phyloP scores from a whole-genome alignment of 495 filamentous ascomycete genomes.

The Aspergillus incahuasiensis region DNA sequence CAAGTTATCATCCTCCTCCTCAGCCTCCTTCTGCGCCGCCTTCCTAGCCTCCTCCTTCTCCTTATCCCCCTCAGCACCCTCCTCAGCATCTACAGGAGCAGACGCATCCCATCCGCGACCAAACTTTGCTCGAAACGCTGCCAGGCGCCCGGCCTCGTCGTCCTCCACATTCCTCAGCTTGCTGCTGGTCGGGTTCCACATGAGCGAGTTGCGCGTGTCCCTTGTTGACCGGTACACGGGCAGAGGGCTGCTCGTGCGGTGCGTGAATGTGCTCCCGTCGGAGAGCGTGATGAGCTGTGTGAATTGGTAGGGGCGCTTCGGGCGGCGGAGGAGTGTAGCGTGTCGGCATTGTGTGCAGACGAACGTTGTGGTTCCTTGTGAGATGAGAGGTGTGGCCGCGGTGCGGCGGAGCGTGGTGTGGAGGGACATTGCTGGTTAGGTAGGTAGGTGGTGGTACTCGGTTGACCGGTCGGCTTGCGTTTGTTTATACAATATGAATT shows the following conservation, averaged over 20 bases:
- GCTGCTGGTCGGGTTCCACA: slow-evolving; percentile 84
- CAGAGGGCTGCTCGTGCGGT: slow-evolving; percentile 80
- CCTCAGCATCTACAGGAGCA: slow-evolving; percentile 25
- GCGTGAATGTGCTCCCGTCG: slow-evolving; percentile 84
- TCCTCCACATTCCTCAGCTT: slow-evolving; percentile 82
- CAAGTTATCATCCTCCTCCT: slow-evolving; percentile 54
- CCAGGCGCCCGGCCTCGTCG: slow-evolving; percentile 89
- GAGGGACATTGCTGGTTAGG: slow-evolving; percentile 33
- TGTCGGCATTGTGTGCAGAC: slow-evolving; percentile 58
- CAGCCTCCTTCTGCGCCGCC: slow-evolving; percentile 23
- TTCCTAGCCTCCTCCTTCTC: slow-evolving; percentile 20
- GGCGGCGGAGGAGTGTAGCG: slow-evolving; percentile 83
- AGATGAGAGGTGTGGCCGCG: slow-evolving; percentile 27
- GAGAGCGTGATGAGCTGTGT: slow-evolving; percentile 90
- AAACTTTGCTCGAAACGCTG: slow-evolving; percentile 78
- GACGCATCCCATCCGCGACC: slow-evolving; percentile 76
- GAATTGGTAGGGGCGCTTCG: slow-evolving; percentile 89
- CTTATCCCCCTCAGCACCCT: slow-evolving; percentile 10
- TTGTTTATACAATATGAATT: not conserved
- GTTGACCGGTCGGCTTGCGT: too few species aligned
- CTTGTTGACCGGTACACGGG: slow-evolving; percentile 73
- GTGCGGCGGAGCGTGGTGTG: slow-evolving; percentile 42
- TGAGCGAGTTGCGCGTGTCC: slow-evolving; percentile 78
- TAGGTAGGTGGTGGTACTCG: not conserved
- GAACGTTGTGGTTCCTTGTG: slow-evolving; percentile 35